Percentiles rank a stretch among this genome's conserved stretches.
These are phyloP conservation scores for Peronospora farinosa DNA, from an alignment of 352 stramenopile species.

Conservation along the genomic window DNA sequence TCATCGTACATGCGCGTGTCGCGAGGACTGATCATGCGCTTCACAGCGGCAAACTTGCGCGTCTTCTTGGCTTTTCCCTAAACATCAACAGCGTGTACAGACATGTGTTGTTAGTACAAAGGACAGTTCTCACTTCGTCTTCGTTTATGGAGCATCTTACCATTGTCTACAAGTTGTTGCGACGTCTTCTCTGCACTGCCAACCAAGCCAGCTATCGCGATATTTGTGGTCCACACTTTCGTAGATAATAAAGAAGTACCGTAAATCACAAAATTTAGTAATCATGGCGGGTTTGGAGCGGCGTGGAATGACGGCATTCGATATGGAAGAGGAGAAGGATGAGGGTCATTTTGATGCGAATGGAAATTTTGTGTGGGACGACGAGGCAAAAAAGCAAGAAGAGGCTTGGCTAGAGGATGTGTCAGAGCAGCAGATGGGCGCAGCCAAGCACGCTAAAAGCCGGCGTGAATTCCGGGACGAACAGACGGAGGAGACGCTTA, in stretches of 20 bases:
- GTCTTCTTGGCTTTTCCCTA: conserved; percentile 98
- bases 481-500: conserved; percentile 52
- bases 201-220: conserved; percentile 13
- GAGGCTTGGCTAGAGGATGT: conserved; percentile 76
- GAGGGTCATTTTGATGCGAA: conserved; percentile 78
- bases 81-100: conserved; percentile 5
- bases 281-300: conserved; percentile 19
- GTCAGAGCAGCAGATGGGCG: conserved; percentile 67
- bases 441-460: conserved; percentile 55
- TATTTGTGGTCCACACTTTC: conserved; percentile 6
- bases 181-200: conserved; percentile 11
- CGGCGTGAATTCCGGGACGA: conserved; percentile 50
- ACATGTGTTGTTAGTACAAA: conserved; percentile 4
- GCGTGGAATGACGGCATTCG: conserved; percentile 65
- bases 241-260: too few species aligned
- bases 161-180: conserved; percentile 18
- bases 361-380: conserved; percentile 80
- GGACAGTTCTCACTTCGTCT: not conserved
- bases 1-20: conserved; percentile 90
- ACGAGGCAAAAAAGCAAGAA: conserved; percentile 67
- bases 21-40: conserved; percentile 98
- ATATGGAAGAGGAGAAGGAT: conserved; percentile 83
- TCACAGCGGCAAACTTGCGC: conserved; percentile 95
- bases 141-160: conserved; percentile 2
- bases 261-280: not conserved